Evolutionary conservation across 805 yeast species (phyloP).

Genomic region (Metschnikowia noctiluminum): DNA sequence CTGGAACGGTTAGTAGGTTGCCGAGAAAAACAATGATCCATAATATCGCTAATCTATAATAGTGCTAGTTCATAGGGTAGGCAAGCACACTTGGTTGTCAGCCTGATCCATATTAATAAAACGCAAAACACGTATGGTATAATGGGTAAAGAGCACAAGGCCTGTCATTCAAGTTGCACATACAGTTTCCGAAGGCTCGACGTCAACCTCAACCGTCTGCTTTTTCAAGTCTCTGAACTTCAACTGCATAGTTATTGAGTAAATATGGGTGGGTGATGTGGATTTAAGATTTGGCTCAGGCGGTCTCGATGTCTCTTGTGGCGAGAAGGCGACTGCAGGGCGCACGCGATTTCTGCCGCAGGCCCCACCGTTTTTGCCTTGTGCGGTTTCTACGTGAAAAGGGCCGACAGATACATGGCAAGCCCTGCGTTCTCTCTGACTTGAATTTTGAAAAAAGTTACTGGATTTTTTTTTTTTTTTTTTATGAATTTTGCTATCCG

Average conservation of each 20-base stretch:
- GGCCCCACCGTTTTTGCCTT: background rate
- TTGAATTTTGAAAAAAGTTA: too few species aligned
- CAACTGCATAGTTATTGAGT: constrained; percentile 56
- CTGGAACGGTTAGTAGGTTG: constrained; percentile 24
- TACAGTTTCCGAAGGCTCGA: constrained; percentile 67
- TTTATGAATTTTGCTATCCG: too few species aligned
- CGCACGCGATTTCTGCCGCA: background rate
- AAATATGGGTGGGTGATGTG: background rate
- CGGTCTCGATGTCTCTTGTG: constrained; percentile 3
- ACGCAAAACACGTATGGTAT: background rate
- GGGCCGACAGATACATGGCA: too few species aligned
- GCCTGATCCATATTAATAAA: background rate
- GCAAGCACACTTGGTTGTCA: background rate
- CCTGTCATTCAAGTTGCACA: constrained; percentile 19
- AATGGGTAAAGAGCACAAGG: background rate
- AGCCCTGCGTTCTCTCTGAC: too few species aligned
- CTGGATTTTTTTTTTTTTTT: too few species aligned
- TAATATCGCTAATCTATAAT: too few species aligned
- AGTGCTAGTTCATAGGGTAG: background rate
- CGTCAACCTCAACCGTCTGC: constrained; percentile 76
- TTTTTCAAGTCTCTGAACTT: constrained; percentile 91
- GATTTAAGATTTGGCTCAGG: background rate
- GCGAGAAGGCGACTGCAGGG: constrained; percentile 7
- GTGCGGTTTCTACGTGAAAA: background rate
- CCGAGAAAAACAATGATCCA: too few species aligned